Evolutionary conservation across 2,329 filamentous ascomycete species (phyloP), one percentile per base, ranked within the genome.

Genomic region (Fusarium aywerte): DNA sequence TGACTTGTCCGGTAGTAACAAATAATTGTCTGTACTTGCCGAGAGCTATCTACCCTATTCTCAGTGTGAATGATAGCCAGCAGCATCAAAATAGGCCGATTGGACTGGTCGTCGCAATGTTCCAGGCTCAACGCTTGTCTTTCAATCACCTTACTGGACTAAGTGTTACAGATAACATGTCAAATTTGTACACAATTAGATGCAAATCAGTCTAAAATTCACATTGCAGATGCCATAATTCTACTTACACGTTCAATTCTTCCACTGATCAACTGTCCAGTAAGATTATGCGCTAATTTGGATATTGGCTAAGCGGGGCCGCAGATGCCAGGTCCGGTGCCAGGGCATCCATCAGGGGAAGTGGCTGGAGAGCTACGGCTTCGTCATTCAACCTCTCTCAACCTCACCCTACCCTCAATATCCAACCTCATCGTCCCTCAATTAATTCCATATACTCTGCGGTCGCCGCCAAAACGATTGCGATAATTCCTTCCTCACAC

Each of bases 321-420:
- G 48, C 57, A 44, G 45, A 42, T 27, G 58, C 63, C 32, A 49
- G 45, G 45, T 38, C 31, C 45, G 45, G 45, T 38, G 45, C 45
- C 32, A 49, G 32, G 45, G 31, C 45, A 20, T 36, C 45, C 45
- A 65, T 57, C 72, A 71, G 72, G 72, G 72, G 72, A 70, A 72
- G 59, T 74, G 73, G 72, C 73, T 74, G 68, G 68, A 65, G 65
- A 70, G 69, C 58, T 32, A 36, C 44, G 58, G 51, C 70, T 74
- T 75, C 73, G 74, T 76, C 74, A 76, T 71, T 71, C 59, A 55
- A 54, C 56, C 56, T 61, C 39, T 20, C 57, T 50, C 61, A 27
- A 63, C 62, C 57, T 62, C 38, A 39, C 57, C 57, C 31, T 25
- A 52, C 51, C 32, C 39, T 39, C 18, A 50, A 33, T 25, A 55